Evolutionary conservation across 2,329 filamentous ascomycete genomes (phyloP).

Genomic region (Ceratocystis colombiana): DNA sequence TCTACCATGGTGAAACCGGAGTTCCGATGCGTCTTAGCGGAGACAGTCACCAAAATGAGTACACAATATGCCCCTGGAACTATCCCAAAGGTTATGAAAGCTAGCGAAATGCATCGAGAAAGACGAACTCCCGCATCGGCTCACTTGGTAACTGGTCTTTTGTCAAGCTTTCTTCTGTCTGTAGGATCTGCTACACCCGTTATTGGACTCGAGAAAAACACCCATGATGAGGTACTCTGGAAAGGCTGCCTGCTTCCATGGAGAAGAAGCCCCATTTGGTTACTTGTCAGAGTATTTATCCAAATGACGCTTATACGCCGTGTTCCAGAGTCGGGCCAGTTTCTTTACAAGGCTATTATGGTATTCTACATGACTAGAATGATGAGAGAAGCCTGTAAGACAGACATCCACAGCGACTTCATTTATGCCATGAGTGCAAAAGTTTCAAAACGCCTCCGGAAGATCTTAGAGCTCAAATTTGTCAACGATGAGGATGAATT

Average conservation of each 20-base stretch:
- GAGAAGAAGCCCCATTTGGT: slow-evolving; percentile 45
- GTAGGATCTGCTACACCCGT: slow-evolving; percentile 30
- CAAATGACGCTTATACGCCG: slow-evolving; percentile 32
- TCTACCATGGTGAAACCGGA: slow-evolving; percentile 25
- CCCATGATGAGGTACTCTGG: slow-evolving; percentile 46
- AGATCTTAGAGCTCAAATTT: too few relatives aligned
- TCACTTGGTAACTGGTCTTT: slow-evolving; percentile 42
- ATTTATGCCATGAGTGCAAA: too few relatives aligned
- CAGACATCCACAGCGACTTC: too few relatives aligned
- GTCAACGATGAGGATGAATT: too few relatives aligned
- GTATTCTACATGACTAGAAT: too few relatives aligned
- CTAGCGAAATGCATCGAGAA: slow-evolving; percentile 33
- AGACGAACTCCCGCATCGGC: slow-evolving; percentile 42
- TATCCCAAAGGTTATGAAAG: slow-evolving; percentile 30
- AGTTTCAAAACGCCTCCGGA: too few relatives aligned
- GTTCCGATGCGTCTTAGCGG: slow-evolving; percentile 18
- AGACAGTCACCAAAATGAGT: slow-evolving; percentile 30
- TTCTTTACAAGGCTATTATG: too few relatives aligned
- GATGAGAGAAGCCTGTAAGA: too few relatives aligned
- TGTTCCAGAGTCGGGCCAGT: too few relatives aligned
- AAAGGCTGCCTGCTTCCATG: slow-evolving; percentile 34
- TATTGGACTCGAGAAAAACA: slow-evolving; percentile 40
- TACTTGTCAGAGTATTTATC: slow-evolving; percentile 44
- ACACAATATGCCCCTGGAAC: slow-evolving; percentile 28
- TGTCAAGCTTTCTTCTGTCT: slow-evolving; percentile 35